Evolutionary conservation across 176 grass and related monocot species (phyloP).

Genomic region (Bothriochloa decipiens): DNA sequence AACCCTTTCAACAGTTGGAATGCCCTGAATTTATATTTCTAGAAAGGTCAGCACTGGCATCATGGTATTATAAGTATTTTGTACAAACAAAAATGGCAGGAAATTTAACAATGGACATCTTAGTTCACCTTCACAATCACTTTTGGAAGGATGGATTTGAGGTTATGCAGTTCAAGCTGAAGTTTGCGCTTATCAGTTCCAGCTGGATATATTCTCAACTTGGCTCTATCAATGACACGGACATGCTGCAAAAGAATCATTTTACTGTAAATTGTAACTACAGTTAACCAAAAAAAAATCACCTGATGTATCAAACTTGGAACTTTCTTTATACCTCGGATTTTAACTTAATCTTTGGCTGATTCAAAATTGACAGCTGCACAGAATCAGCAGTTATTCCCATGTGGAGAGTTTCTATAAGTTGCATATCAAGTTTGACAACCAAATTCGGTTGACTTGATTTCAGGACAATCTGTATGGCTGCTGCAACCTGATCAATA

Average conservation of each 20-base stretch:
- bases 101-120: constrained; percentile 12
- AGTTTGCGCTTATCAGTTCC: constrained; percentile 75
- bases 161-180: constrained; percentile 74
- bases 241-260: constrained; percentile 62
- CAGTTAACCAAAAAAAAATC: background rate
- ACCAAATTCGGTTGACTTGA: constrained; percentile 70
- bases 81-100: background rate
- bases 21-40: constrained; percentile 63
- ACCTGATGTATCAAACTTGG: constrained; percentile 8
- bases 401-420: constrained; percentile 66
- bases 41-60: constrained; percentile 30
- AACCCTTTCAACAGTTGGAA: constrained; percentile 84
- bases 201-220: constrained; percentile 82
- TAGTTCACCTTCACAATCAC: constrained; percentile 88
- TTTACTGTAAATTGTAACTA: constrained; percentile 7
- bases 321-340: constrained; percentile 61
- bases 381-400: constrained; percentile 72
- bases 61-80: constrained; percentile 12
- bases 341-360: constrained; percentile 93
- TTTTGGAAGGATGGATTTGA: constrained; percentile 82
- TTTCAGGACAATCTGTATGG: constrained; percentile 69
- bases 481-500: constrained; percentile 56
- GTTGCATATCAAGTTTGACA: constrained; percentile 77
- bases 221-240: constrained; percentile 54
- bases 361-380: constrained; percentile 77